Base-by-base conservation (phyloP, 345 rosid species). In the Balakata baccata region DNA sequence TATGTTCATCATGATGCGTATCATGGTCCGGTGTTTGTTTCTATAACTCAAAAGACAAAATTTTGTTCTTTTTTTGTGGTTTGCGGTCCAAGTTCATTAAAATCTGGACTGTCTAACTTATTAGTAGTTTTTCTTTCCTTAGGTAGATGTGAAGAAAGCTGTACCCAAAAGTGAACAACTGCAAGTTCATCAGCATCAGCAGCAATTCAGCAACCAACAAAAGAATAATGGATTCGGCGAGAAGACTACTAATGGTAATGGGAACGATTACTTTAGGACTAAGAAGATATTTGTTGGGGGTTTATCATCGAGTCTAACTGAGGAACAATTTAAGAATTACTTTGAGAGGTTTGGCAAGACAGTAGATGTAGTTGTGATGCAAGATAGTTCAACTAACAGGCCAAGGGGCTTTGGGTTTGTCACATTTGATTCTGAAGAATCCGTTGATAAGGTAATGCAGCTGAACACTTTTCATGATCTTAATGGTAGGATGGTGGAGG, bases 361-460 rank as follows among this genome's bases (percentile, higher is more conserved):
- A 29, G 83, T 84, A 0, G 98, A 93, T 78, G 95, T 87, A 0
- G 95, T 93, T 73, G 92, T 93, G 69, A 91, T 93, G 93, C 87
- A 88, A 39, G 98, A 91, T 59, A 85, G 83, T 79, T 66, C 49
- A 50, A 87, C 90, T 4, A 85, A 87, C 76, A 85, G 89, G 68
- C 95, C 95, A 29, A 87, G 95, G 75, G 98, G 98, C 9, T 91
- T 93, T 38, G 98, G 98, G 29, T 89, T 91, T 79, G 87, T 93
- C 69, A 91, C 97, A 7, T 90, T 77, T 73, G 92, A 88, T 39
- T 85, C 86, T 0, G 97, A 88, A 77, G 88, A 91, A 66, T 84
- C 95, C 25, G 95, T 84, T 38, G 90, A 86, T 49, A 80, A 79
- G 73, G 97, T 86, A 52, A 77, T 89, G 90, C 76, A 75, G 72